These are phyloP conservation scores for Microcos paniculata DNA, from an alignment of 345 rosid species.

Conservation along the genomic window DNA sequence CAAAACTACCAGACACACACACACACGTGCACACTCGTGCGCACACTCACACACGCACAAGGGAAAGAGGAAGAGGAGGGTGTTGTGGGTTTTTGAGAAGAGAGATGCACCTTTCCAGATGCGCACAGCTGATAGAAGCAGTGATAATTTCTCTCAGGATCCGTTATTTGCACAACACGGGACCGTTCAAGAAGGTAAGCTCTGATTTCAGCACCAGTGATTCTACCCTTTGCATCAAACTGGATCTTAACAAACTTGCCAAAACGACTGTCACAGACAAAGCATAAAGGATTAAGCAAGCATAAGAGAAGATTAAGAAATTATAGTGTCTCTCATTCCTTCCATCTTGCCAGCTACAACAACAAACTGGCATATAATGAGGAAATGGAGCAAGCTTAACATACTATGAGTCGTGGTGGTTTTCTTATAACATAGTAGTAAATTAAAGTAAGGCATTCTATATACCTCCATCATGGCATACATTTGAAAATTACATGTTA, in stretches of 20 bases:
- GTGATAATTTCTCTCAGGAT: constrained; percentile 97
- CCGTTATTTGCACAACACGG: constrained; percentile 92
- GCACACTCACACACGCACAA: too few species aligned
- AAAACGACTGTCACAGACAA: constrained; percentile 72
- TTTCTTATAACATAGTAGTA: background rate
- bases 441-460: background rate
- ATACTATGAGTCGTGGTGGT: background rate
- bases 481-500: background rate
- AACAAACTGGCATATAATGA: background rate
- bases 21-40: too few species aligned
- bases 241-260: constrained; percentile 99
- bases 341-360: background rate
- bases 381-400: background rate
- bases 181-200: constrained; percentile 97
- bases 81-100: background rate
- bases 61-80: background rate
- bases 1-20: background rate
- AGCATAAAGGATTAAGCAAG: constrained; percentile 9
- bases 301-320: background rate
- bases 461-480: background rate
- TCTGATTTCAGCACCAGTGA: constrained; percentile 99
- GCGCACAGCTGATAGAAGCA: constrained; percentile 98
- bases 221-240: constrained; percentile 86
- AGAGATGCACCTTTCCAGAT: constrained; percentile 57
- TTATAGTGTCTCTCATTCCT: background rate